These are phyloP conservation scores for Tilletia indica DNA, from an alignment of 1,284 basidiomycete genomes.

Conservation along the genomic window DNA sequence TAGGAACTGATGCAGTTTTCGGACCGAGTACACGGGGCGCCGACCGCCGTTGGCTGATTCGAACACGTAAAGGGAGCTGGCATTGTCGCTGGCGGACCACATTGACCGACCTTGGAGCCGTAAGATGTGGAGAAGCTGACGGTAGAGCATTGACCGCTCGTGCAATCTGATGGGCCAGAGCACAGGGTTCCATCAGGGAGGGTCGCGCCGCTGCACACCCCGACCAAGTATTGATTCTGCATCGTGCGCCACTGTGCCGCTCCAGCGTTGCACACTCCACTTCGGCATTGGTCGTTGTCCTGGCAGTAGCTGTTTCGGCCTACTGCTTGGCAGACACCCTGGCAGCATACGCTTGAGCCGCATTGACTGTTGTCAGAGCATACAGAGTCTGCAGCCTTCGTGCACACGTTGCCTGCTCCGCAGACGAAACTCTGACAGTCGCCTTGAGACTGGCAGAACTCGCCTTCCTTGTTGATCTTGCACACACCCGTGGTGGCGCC, in stretches of 20 bases:
- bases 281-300: not conserved
- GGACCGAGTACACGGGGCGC: not conserved
- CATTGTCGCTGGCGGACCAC: not conserved
- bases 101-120: too few relatives aligned
- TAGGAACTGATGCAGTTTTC: not conserved
- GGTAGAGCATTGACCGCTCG: too few relatives aligned
- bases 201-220: not conserved
- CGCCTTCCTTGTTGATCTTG: not conserved
- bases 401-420: too few relatives aligned
- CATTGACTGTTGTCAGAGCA: not conserved
- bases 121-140: too few relatives aligned
- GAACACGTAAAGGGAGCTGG: not conserved
- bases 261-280: not conserved
- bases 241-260: not conserved
- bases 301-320: not conserved
- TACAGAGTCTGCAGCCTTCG: not conserved
- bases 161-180: too few relatives aligned
- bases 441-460: too few relatives aligned
- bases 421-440: not conserved
- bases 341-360: not conserved
- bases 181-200: not conserved
- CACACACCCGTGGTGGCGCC: not conserved
- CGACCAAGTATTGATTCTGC: not conserved
- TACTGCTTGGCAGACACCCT: not conserved
- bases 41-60: not conserved